Evolutionary conservation across 2,329 filamentous ascomycete genomes (phyloP), one percentile per base, ranked within the genome.

Genomic region (Sarocladium brachiariae): DNA sequence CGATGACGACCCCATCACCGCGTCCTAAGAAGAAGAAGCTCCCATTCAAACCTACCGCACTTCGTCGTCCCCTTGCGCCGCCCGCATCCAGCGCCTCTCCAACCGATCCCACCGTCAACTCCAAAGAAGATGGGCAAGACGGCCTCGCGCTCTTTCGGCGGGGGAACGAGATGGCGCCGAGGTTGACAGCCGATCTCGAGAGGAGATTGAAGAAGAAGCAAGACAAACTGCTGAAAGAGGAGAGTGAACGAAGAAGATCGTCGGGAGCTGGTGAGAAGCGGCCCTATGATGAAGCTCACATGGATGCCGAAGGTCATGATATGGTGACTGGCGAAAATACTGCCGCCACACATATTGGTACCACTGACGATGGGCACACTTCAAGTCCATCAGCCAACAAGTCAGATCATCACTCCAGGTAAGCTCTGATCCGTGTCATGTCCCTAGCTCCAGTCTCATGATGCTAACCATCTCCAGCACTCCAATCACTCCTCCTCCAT

Each of bases 21-120:
- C 53, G 58, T 6, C 52, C 54, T 11, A 69, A 64, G 56, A 65
- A 64, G 51, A 70, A 70, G 58, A 69, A 66, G 53, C 68, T 77
- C 1, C 74, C 74, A 1, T 77, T 77, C 61, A 77, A 77, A 54
- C 72, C 72, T 11, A 76, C 73, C 2, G 71, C 67, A 18, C 61
- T 71, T 54, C 70, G 66, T 41, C 63, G 61, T 34, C 59, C 60
- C 38, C n/a, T n/a, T n/a, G n/a, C n/a, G 58, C 62, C 2, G 56
- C 54, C 21, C 2, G 62, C 59, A n/a, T 51, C 59, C 14, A 53
- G 56, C 16, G 27, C 27, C 11, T 23, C 16, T 49, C 27, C 31
- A 2, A 21, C 38, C 41, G 48, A 34, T 13, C 6, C 27, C 18
- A 16, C 9, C 5, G n/a, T n/a, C n/a, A 24, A 10, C 14, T 14